Evolutionary conservation across 805 yeast species (phyloP).

Genomic region (Saccharomycodes ludwigii): DNA sequence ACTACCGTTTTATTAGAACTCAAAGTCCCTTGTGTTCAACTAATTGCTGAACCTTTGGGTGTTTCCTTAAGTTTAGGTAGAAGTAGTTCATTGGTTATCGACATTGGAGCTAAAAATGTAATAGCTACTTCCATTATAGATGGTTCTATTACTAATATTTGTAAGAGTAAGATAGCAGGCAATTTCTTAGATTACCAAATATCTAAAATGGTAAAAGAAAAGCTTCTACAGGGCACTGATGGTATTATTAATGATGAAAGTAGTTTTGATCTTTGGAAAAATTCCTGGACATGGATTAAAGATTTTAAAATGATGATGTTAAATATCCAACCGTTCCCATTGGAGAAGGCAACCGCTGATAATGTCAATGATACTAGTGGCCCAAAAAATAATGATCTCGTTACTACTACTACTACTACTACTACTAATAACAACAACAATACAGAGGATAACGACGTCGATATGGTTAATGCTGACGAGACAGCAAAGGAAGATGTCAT

Average conservation of each 20-base stretch:
- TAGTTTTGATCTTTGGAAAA: slow-evolving; percentile 15
- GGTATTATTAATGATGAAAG: slow-evolving; percentile 3
- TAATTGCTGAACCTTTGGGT: slow-evolving; percentile 67
- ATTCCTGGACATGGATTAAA: slow-evolving; percentile 19
- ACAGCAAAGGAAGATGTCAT: background rate
- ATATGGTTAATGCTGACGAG: background rate
- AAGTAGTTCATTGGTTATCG: slow-evolving; percentile 68
- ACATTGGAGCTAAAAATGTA: slow-evolving; percentile 59
- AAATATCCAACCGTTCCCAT: slow-evolving; percentile 7
- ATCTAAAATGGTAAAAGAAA: slow-evolving; percentile 30
- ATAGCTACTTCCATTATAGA: slow-evolving; percentile 69
- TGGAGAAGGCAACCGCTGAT: background rate
- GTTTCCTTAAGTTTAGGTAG: slow-evolving; percentile 68
- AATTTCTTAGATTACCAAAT: slow-evolving; percentile 66
- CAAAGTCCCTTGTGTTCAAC: slow-evolving; percentile 63
- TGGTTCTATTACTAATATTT: slow-evolving; percentile 51
- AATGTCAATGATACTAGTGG: background rate
- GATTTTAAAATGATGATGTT: slow-evolving; percentile 20
- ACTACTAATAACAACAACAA: slow-evolving; percentile 1
- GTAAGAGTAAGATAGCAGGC: slow-evolving; percentile 69
- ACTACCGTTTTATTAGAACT: slow-evolving; percentile 68
- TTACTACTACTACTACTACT: slow-evolving; percentile 3
- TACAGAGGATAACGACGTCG: background rate
- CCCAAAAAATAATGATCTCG: no score
- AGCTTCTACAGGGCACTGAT: slow-evolving; percentile 1